Evolutionary conservation across 495 filamentous ascomycete genomes (phyloP).

Genomic region (Xylaria cubensis): DNA sequence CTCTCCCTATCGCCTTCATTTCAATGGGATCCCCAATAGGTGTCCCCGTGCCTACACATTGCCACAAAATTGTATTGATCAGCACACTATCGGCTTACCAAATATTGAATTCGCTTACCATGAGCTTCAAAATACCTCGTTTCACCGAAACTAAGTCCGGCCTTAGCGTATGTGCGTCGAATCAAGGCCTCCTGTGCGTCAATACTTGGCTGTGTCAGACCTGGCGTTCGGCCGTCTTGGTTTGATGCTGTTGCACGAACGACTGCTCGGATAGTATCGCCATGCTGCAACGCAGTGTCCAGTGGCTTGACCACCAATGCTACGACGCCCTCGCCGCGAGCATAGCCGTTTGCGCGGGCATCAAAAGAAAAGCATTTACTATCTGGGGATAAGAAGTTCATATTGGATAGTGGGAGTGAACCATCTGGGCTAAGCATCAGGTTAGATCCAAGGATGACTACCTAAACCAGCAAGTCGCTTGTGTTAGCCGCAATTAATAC

Average conservation of each 20-base stretch:
- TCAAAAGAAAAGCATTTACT: neutral
- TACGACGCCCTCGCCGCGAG: neutral
- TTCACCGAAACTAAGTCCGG: neutral
- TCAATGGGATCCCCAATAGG: neutral
- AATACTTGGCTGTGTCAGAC: neutral
- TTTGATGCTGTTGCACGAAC: neutral
- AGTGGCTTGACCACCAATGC: neutral
- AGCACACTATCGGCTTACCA: too few relatives aligned
- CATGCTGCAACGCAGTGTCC: slow-evolving; percentile 41
- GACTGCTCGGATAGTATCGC: slow-evolving; percentile 13
- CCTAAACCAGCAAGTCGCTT: neutral
- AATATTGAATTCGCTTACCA: neutral
- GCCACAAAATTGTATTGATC: too few relatives aligned
- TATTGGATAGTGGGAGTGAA: neutral
- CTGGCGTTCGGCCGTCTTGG: neutral
- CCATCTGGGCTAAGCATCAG: neutral
- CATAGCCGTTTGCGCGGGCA: neutral
- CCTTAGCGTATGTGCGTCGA: neutral
- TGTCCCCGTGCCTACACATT: neutral
- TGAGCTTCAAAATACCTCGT: neutral
- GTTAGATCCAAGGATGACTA: neutral
- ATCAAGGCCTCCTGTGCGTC: neutral
- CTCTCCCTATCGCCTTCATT: neutral
- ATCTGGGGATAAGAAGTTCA: neutral
- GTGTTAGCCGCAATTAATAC: too few relatives aligned